phyloP scores from a whole-genome alignment of 2,329 filamentous ascomycete genomes.

The Xylariales sp. region DNA sequence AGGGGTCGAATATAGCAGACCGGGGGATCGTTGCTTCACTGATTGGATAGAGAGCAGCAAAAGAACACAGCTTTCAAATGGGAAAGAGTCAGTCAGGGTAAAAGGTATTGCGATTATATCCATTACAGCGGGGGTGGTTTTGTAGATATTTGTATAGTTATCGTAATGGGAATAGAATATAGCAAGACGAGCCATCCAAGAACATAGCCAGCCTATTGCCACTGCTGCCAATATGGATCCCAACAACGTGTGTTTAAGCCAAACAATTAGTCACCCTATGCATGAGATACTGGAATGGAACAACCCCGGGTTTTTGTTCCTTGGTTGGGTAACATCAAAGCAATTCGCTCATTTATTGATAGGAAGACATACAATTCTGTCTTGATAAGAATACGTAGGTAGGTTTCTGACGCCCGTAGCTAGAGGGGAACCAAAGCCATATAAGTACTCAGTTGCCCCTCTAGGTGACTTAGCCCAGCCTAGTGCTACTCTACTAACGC shows the following conservation, averaged over 20 bases:
- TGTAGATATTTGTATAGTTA: constrained; percentile 30
- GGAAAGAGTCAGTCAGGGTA: constrained; percentile 23
- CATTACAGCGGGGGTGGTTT: constrained; percentile 11
- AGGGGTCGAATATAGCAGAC: constrained; percentile 12
- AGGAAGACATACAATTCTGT: constrained; percentile 3
- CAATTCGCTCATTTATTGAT: constrained; percentile 8
- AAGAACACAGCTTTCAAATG: not conserved
- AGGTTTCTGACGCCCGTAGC: constrained; percentile 13
- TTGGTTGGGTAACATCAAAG: constrained; percentile 13
- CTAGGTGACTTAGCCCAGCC: constrained; percentile 12
- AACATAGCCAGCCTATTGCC: not conserved
- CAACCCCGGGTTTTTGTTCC: not conserved
- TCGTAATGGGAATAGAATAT: constrained; percentile 25
- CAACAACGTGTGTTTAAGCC: not conserved
- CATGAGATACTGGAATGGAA: not conserved
- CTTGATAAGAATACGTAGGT: not conserved
- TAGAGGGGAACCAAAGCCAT: constrained; percentile 3
- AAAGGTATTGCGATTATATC: constrained; percentile 18
- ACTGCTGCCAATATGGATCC: not conserved
- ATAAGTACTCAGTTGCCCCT: constrained; percentile 2
- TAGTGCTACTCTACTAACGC: constrained; percentile 18
- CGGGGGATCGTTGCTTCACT: constrained; percentile 4
- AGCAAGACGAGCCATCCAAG: constrained; percentile 2
- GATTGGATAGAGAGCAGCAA: constrained; percentile 26
- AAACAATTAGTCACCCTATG: too few species aligned